These are phyloP conservation scores for Pseudoperonospora humuli DNA, from an alignment of 352 stramenopile genomes.

Conservation along the genomic window DNA sequence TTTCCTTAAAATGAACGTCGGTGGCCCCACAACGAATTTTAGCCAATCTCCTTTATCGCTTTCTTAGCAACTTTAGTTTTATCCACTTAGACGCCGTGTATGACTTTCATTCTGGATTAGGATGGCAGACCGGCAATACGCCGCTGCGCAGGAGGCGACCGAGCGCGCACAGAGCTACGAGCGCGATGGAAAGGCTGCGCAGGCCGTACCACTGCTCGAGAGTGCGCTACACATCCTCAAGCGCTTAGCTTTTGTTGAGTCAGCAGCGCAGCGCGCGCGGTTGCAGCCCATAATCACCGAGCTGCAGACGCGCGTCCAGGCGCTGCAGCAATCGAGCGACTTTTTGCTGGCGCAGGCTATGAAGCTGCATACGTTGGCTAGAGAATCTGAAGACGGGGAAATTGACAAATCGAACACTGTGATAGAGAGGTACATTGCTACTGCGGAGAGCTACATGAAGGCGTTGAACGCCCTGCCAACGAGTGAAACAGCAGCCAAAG, in stretches of 20 bases:
- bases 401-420: conserved; percentile 1
- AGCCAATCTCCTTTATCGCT: conserved; percentile 1
- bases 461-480: conserved; percentile 35
- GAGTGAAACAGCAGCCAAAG: conserved; percentile 22
- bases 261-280: conserved; percentile 52
- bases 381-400: conserved; percentile 13
- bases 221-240: conserved; percentile 54
- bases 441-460: conserved; percentile 63
- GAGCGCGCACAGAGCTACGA: conserved; percentile 39
- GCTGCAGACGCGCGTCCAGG: conserved; percentile 34
- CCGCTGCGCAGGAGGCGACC: conserved; percentile 48
- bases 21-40: conserved; percentile 9
- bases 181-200: conserved; percentile 13
- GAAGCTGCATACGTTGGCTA: conserved; percentile 30
- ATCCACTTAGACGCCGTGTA: conserved; percentile 5
- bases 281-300: conserved; percentile 49
- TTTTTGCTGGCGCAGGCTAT: conserved; percentile 26
- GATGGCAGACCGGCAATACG: conserved; percentile 58
- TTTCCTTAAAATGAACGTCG: conserved; percentile 2
- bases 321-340: conserved; percentile 31
- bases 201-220: conserved; percentile 39
- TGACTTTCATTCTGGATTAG: neutral
- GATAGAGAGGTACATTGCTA: conserved; percentile 48
- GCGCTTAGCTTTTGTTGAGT: conserved; percentile 67
- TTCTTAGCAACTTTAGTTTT: too few relatives aligned